Conservation (phyloP, 306 rosid genomes). For the Dryas alaskensis region DNA sequence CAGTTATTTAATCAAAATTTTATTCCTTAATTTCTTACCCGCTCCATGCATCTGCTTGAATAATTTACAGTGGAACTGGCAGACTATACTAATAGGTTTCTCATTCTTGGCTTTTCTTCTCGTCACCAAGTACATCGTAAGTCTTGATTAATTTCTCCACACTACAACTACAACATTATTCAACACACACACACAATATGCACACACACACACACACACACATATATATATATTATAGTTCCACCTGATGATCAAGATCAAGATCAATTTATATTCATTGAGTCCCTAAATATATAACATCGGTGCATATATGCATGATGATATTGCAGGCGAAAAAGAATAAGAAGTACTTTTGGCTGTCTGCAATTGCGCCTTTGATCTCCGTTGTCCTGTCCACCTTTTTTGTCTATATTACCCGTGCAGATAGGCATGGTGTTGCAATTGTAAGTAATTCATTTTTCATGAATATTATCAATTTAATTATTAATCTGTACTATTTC, state of each 20-base stretch:
- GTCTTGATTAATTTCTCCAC: background rate
- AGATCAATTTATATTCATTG: too few species aligned
- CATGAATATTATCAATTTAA: too few species aligned
- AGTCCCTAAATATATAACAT: too few species aligned
- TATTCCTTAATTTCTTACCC: background rate
- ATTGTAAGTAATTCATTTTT: constrained; percentile 49
- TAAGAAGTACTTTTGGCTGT: constrained; percentile 68
- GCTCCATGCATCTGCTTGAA: too few species aligned
- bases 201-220: too few species aligned
- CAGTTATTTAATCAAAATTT: too few species aligned
- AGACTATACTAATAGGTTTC: constrained; percentile 63
- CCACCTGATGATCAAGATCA: too few species aligned
- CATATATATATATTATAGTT: too few species aligned
- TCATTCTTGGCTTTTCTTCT: constrained; percentile 67
- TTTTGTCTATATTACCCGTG: constrained; percentile 63
- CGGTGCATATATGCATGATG: background rate
- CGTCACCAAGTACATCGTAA: constrained; percentile 58
- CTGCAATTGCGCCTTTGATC: constrained; percentile 79
- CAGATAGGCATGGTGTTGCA: constrained; percentile 62
- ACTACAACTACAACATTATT: too few species aligned
- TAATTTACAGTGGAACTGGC: constrained; percentile 83
- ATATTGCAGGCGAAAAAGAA: constrained; percentile 56
- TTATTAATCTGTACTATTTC: too few species aligned
- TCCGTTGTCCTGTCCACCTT: constrained; percentile 70
- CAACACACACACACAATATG: too few species aligned